phyloP scores from a whole-genome alignment of 495 filamentous ascomycete genomes.

The Aspergillus steynii region DNA sequence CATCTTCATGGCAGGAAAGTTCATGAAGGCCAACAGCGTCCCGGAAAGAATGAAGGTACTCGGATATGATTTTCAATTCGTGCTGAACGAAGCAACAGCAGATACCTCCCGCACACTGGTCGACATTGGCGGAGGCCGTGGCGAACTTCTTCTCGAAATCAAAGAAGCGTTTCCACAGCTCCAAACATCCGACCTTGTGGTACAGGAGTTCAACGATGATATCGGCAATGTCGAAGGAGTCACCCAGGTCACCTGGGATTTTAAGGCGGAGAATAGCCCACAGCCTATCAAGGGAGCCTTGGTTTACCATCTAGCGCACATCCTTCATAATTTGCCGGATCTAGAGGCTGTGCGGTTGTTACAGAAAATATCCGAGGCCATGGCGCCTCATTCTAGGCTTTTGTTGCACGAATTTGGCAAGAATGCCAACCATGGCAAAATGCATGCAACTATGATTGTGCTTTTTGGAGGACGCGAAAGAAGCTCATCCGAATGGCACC shows the following conservation, averaged over 20 bases:
- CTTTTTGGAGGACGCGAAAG: constrained; percentile 38
- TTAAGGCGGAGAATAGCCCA: constrained; percentile 25
- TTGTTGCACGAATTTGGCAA: constrained; percentile 45
- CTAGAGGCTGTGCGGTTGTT: constrained; percentile 38
- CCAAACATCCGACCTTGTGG: constrained; percentile 38
- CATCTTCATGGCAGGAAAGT: constrained; percentile 43
- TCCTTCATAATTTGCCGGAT: constrained; percentile 47
- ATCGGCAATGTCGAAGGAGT: constrained; percentile 30
- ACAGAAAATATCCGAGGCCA: constrained; percentile 43
- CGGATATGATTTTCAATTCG: constrained; percentile 31
- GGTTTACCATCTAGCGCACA: constrained; percentile 44
- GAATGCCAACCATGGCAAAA: constrained; percentile 31
- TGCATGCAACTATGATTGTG: constrained; percentile 41
- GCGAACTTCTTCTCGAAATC: constrained; percentile 51
- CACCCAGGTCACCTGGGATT: constrained; percentile 38
- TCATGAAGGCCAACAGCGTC: constrained; percentile 31
- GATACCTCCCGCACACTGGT: constrained; percentile 40
- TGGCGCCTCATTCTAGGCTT: constrained; percentile 46
- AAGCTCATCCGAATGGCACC: constrained; percentile 33
- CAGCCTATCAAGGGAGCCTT: constrained; percentile 41
- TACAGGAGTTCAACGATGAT: constrained; percentile 47
- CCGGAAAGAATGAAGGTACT: constrained; percentile 27
- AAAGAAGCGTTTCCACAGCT: constrained; percentile 40
- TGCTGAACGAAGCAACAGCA: constrained; percentile 6
- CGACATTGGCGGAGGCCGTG: constrained; percentile 56